Evolutionary conservation across 1,284 basidiomycete genomes (phyloP), one percentile per base, ranked within the genome.

Genomic region (Cystobasidiaceae sp.): DNA sequence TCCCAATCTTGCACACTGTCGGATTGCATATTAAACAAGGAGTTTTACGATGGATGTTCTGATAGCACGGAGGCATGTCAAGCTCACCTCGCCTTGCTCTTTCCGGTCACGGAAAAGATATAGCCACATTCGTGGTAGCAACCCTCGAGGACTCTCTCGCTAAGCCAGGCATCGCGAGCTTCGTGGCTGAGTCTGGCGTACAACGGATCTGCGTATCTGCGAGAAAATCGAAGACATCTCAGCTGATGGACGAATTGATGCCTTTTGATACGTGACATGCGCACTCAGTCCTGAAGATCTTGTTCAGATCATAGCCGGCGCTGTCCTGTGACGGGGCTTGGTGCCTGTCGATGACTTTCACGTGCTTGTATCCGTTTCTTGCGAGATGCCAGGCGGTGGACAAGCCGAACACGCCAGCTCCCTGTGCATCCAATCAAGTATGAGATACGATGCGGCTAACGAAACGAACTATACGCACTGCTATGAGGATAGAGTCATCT

Each of bases 261-360:
- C 7, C 5, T 11, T 39, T 39, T 39, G 37, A 11, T n/a, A 39
- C 37, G n/a, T 11, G 37, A n/a, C 37, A 39, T n/a, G 11, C n/a
- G 49, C 30, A 51, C 49, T 51, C 49, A 23, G 57, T 44, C 21
- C 69, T 68, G 62, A 70, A 66, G 19, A 76, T 70, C 69, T 77
- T 78, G 67, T 78, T 78, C 33, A 78, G 44, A 63, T 77, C 76
- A 55, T 73, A 73, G 0, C 76, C 76, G 1, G 76, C 77, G 0
- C 74, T 72, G 27, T 75, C 69, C 11, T 68, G 65, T 15, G 71
- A 72, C 3, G 77, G 77, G 30, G 73, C 70, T n/a, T 66, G 66
- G 46, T 74, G 77, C 8, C 60, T 58, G 65, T 78, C 77, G 32
- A 77, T 66, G 19, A 77, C 62, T 7, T 66, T 70, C 32, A 78